These are phyloP conservation scores for Suhomyces bolitotheri DNA, from an alignment of 1,139 yeast species.

Conservation along the genomic window DNA sequence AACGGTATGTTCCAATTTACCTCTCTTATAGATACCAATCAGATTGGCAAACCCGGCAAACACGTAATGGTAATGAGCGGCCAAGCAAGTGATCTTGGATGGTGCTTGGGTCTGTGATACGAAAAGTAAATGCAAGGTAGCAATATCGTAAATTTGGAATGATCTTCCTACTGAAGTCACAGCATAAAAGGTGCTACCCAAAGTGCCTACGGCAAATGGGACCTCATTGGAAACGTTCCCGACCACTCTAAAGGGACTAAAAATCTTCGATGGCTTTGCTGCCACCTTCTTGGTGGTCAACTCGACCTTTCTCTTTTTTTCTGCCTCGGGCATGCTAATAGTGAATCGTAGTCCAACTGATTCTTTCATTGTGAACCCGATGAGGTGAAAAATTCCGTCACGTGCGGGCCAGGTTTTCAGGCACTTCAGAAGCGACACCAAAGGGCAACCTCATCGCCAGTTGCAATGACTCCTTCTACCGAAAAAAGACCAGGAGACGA, in stretches of 20 bases:
- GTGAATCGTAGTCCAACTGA: slow-evolving; percentile 1
- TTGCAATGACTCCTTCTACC: slow-evolving; percentile 11
- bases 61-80: slow-evolving; percentile 82
- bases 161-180: slow-evolving; percentile 89
- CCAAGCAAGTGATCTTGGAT: slow-evolving; percentile 64
- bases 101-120: slow-evolving; percentile 82
- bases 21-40: slow-evolving; percentile 82
- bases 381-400: slow-evolving; percentile 8
- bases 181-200: slow-evolving; percentile 84
- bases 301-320: slow-evolving; percentile 33
- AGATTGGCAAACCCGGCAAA: slow-evolving; percentile 73
- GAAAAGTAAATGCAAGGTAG: slow-evolving; percentile 80
- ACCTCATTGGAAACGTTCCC: slow-evolving; percentile 76
- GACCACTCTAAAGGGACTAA: slow-evolving; percentile 48
- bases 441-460: no score
- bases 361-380: not conserved
- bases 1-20: slow-evolving; percentile 63
- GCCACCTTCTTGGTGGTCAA: slow-evolving; percentile 3
- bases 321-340: slow-evolving; percentile 32
- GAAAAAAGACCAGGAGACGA: slow-evolving; percentile 23
- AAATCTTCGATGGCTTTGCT: slow-evolving; percentile 32
- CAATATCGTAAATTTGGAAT: slow-evolving; percentile 92
- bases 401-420: slow-evolving; percentile 2
- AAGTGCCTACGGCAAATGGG: slow-evolving; percentile 85
- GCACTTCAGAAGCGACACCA: not conserved